These are phyloP conservation scores for Tetrastigma voinierianum DNA, from an alignment of 164 flowering plant genomes.

Conservation along the genomic window DNA sequence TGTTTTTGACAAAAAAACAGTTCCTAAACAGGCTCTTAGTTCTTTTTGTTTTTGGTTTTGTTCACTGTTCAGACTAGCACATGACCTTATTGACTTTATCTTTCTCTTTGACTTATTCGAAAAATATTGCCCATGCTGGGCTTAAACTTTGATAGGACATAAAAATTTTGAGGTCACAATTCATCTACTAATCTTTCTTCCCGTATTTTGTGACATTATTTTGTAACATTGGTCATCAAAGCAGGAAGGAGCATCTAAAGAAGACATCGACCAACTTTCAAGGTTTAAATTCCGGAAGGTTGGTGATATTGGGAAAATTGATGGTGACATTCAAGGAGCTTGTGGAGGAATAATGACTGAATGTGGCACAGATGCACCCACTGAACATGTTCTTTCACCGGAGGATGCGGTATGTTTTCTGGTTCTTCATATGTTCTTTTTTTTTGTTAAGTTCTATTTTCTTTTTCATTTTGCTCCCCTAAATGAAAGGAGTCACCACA, in stretches of 20 bases:
- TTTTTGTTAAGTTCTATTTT: neutral
- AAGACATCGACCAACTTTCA: constrained; percentile 48
- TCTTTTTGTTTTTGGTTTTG: no score
- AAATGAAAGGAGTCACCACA: neutral
- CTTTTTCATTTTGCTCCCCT: neutral
- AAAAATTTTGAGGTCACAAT: no score
- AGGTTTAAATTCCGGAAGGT: constrained; percentile 37
- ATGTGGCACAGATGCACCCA: constrained; percentile 41
- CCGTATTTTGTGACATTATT: neutral
- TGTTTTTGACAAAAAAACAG: no score
- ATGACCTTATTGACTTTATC: no score
- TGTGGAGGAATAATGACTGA: constrained; percentile 48
- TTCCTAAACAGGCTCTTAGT: no score
- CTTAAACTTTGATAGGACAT: no score
- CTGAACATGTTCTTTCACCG: constrained; percentile 32
- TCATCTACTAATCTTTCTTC: neutral
- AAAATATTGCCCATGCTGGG: no score
- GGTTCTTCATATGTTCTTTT: neutral
- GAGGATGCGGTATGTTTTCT: constrained; percentile 44
- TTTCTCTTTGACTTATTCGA: no score
- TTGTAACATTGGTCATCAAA: neutral
- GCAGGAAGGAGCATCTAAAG: constrained; percentile 59
- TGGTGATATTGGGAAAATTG: constrained; percentile 28
- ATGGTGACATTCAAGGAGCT: constrained; percentile 29
- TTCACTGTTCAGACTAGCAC: no score